Evolutionary conservation across 2,329 filamentous ascomycete species (phyloP), one percentile per base, ranked within the genome.

Genomic region (Fusarium luffae): DNA sequence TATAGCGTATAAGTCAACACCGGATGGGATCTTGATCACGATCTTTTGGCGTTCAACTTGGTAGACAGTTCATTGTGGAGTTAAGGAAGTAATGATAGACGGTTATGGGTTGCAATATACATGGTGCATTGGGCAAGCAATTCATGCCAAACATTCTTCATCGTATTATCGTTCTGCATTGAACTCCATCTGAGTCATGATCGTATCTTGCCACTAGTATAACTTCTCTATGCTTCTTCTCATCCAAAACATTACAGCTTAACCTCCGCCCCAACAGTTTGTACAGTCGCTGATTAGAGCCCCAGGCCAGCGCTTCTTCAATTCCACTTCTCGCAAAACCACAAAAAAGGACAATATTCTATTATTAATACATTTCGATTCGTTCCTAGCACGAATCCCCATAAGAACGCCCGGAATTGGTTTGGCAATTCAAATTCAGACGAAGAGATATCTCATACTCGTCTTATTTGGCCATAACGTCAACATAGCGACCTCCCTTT

Each of bases 401-500:
- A 63, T 48, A 56, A 66, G 47, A 74, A 73, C 73, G 59, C 71
- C 73, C 51, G 47, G 40, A 19, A 56, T 55, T 44, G 55, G 56
- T 48, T 32, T 47, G 28, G 19, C 37, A 41, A 46, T 60, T 47
- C 68, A 60, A 62, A 66, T 23, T 42, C 47, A 65, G 52, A 51
- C 40, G 30, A 51, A 25, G 9, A 27, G 25, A 21, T n/a, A 47
- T 25, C 48, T 50, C 58, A 46, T 40, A 57, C 44, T 55, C 48
- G 55, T 47, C 52, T 73, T 81, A 86, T 76, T 93, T 90, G 12
- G 92, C 92, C 94, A 98, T 98, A 64, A 99, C 93, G 85, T 99
- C 96, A 30, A 99, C 90, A 84, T 99, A 99, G 28, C 94, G 85
- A 30, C 93, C 91, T 23, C 91, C 89, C 85, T 94, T 97, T 84